Percentiles rank a stretch among this genome's conserved stretches.
phyloP scores from a whole-genome alignment of 768 basidiomycete species.

The Suillus cothurnatus region DNA sequence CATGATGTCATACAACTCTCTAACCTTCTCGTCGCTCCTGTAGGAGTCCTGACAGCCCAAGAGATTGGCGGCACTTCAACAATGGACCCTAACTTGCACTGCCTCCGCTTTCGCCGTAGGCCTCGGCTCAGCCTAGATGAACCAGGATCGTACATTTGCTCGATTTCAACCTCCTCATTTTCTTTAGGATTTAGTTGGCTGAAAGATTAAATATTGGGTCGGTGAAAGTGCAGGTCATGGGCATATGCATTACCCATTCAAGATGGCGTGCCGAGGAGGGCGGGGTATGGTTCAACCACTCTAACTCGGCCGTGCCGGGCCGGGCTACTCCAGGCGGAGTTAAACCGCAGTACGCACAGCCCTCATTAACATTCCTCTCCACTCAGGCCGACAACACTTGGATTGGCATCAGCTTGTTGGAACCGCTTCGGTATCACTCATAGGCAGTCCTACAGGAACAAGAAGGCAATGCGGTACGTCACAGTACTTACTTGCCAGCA shows the following conservation, averaged over 20 bases:
- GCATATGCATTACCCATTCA: not conserved
- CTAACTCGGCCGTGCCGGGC: not conserved
- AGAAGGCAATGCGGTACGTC: not conserved
- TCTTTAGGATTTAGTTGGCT: too few relatives aligned
- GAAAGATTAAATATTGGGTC: too few relatives aligned
- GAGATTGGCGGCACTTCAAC: not conserved
- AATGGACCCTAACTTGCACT: not conserved
- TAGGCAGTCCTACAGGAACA: not conserved
- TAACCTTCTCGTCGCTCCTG: not conserved
- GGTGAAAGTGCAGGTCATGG: not conserved
- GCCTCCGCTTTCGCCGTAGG: not conserved
- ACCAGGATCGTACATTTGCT: not conserved
- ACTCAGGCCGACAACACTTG: not conserved
- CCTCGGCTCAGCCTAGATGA: not conserved
- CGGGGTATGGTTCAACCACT: not conserved
- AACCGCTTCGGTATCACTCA: not conserved
- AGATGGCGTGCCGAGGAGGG: not conserved
- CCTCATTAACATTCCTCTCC: too few relatives aligned
- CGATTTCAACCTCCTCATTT: not conserved
- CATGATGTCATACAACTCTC: conserved; percentile 6
- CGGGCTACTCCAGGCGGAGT: not conserved
- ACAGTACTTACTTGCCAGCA: not conserved
- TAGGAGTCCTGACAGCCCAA: not conserved
- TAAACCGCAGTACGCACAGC: too few relatives aligned
- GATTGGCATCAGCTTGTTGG: not conserved